These are phyloP conservation scores for Boletus vinaceobasis DNA, from an alignment of 768 basidiomycete genomes.

Conservation along the genomic window DNA sequence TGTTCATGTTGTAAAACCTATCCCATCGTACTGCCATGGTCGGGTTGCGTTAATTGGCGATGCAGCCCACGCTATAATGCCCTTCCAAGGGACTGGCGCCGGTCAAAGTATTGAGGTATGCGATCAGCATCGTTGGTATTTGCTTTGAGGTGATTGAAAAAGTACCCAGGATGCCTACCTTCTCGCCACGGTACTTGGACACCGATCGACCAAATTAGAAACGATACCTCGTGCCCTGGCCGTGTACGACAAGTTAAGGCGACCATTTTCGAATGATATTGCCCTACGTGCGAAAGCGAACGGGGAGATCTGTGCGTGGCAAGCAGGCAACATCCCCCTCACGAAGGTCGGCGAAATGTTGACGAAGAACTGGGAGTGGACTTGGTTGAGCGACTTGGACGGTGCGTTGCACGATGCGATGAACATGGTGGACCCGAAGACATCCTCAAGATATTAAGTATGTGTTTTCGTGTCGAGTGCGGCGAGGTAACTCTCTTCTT, in stretches of 20 bases:
- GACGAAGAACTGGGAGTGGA: constrained; percentile 59
- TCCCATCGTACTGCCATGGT: constrained; percentile 50
- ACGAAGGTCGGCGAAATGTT: constrained; percentile 40
- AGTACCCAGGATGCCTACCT: constrained; percentile 34
- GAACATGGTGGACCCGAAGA: constrained; percentile 9
- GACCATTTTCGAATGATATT: constrained; percentile 42
- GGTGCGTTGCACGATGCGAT: constrained; percentile 17
- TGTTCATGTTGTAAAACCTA: constrained; percentile 52
- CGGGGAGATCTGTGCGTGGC: constrained; percentile 6
- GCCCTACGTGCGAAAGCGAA: constrained; percentile 21
- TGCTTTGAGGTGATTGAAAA: not conserved
- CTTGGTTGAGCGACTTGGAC: constrained; percentile 26
- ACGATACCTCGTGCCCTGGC: constrained; percentile 41
- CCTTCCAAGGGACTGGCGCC: constrained; percentile 44
- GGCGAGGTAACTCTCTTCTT: not conserved
- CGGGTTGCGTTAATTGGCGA: constrained; percentile 48
- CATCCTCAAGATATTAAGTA: not conserved
- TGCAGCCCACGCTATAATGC: constrained; percentile 42
- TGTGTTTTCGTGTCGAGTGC: not conserved
- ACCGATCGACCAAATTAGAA: constrained; percentile 32
- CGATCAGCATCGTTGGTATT: not conserved
- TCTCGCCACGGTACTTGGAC: constrained; percentile 41
- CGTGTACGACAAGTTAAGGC: constrained; percentile 49
- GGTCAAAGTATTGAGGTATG: constrained; percentile 43
- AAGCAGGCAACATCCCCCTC: constrained; percentile 28